Conservation (phyloP, 306 rosid species). For the Pyrus betulifolia region DNA sequence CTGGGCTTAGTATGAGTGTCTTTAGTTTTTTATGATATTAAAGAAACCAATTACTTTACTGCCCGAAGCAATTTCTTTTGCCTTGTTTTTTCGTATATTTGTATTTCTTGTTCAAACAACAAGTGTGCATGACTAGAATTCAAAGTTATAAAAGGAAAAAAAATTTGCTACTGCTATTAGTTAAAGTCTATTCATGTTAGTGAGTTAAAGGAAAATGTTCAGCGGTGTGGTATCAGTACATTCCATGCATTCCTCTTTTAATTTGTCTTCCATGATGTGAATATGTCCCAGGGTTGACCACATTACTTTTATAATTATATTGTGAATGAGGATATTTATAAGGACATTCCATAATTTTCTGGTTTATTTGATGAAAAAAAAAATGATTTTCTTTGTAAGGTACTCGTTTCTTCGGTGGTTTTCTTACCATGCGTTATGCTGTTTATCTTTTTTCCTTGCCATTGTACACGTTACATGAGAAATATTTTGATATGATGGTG, state of each 20-base stretch:
- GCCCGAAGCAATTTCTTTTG: background rate
- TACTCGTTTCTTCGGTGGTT: background rate
- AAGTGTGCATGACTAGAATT: background rate
- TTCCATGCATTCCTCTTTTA: background rate
- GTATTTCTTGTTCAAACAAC: background rate
- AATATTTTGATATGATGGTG: conserved; percentile 9
- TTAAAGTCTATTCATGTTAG: background rate
- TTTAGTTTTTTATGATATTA: background rate
- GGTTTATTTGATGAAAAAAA: background rate
- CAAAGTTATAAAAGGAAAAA: background rate
- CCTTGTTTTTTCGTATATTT: too few relatives aligned
- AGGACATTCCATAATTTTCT: background rate
- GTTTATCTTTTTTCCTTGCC: background rate
- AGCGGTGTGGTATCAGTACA: background rate
- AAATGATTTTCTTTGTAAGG: background rate
- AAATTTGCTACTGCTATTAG: background rate
- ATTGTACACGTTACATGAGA: conserved; percentile 7
- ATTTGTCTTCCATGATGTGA: background rate
- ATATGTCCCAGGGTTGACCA: background rate
- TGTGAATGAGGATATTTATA: background rate
- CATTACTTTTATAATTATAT: background rate
- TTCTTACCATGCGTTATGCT: background rate
- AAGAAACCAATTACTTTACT: background rate
- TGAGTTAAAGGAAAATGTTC: background rate
- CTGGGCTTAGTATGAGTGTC: background rate